Evolutionary conservation across 495 filamentous ascomycete species (phyloP).

Genomic region (Xylaria venustula): DNA sequence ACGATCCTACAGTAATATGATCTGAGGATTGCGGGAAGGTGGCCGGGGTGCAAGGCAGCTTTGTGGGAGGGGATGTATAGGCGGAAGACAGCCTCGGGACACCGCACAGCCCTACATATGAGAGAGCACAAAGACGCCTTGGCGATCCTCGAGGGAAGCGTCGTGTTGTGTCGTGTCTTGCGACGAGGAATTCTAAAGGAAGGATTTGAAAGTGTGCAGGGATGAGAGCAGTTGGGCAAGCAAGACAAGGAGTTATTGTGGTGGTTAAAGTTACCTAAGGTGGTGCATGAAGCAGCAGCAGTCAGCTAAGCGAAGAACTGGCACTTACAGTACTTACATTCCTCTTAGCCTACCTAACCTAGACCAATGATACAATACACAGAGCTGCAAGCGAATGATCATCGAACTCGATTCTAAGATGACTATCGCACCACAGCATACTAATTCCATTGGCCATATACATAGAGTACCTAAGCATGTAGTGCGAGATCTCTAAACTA

Average conservation of each 20-base stretch:
- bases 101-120: neutral
- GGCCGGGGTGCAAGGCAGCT: neutral
- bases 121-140: neutral
- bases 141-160: neutral
- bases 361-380: no score
- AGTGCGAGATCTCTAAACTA: no score
- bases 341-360: no score
- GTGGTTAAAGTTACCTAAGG: no score
- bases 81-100: neutral
- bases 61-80: neutral
- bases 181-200: neutral
- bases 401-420: no score
- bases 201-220: neutral
- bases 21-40: neutral
- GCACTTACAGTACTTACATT: no score
- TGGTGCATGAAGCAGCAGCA: no score
- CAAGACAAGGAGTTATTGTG: neutral
- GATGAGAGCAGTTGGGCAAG: neutral
- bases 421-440: no score
- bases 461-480: no score
- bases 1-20: neutral
- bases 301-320: no score
- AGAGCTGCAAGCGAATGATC: no score
- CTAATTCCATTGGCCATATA: no score
- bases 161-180: neutral